These are phyloP conservation scores for Magnaporthiopsis incrustans DNA, from an alignment of 2,329 filamentous ascomycete species.

Conservation along the genomic window DNA sequence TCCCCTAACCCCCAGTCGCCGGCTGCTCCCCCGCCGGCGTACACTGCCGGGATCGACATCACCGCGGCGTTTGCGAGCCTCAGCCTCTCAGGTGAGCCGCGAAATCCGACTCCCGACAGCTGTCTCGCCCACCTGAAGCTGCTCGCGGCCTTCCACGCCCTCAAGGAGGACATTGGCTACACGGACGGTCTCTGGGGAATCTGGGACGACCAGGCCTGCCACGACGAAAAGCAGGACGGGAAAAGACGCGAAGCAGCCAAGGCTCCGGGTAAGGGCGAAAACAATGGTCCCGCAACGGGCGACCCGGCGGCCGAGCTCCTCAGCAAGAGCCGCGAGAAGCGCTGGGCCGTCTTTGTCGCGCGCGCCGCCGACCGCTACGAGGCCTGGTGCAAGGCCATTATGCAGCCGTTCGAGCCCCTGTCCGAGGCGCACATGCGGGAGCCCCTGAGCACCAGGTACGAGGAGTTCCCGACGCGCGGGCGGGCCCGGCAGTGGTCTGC, in stretches of 20 bases:
- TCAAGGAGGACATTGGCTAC: slow-evolving; percentile 60
- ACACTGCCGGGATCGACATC: neutral
- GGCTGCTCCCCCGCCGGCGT: neutral
- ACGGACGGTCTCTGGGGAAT: slow-evolving; percentile 61
- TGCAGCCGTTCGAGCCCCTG: slow-evolving; percentile 16
- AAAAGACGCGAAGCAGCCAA: neutral
- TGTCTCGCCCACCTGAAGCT: slow-evolving; percentile 70
- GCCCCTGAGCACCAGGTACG: slow-evolving; percentile 18
- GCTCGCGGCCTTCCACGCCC: slow-evolving; percentile 55
- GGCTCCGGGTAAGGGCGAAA: neutral
- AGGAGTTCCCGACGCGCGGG: slow-evolving; percentile 21
- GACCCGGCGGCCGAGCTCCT: slow-evolving; percentile 27
- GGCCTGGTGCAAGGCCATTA: slow-evolving; percentile 49
- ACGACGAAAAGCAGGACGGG: slow-evolving; percentile 6
- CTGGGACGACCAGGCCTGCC: slow-evolving; percentile 32
- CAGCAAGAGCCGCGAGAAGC: slow-evolving; percentile 57
- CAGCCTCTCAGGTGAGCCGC: neutral
- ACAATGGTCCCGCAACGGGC: neutral
- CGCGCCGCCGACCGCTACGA: slow-evolving; percentile 62
- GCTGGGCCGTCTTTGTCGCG: slow-evolving; percentile 64
- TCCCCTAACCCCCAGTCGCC: too few species aligned
- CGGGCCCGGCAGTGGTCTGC: slow-evolving; percentile 1
- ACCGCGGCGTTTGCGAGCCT: slow-evolving; percentile 7
- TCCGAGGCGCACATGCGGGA: slow-evolving; percentile 27
- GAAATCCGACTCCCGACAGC: slow-evolving; percentile 38